Conservation (phyloP, 768 basidiomycete genomes). For the Termitomyces sp. region DNA sequence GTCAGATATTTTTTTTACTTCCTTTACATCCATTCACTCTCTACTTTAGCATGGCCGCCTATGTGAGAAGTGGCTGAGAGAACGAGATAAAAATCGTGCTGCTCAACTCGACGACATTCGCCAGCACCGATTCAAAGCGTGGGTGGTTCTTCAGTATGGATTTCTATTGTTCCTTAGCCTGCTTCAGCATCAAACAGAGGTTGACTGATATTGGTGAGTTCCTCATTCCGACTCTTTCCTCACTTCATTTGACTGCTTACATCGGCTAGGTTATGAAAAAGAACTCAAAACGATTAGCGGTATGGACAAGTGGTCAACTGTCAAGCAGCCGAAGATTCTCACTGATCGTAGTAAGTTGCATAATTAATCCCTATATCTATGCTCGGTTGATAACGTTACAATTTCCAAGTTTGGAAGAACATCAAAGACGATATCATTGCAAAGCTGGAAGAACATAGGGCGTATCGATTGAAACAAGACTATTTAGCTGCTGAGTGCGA, state of each 20-base stretch:
- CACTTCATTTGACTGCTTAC: background rate
- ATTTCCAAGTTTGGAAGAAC: background rate
- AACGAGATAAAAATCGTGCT: background rate
- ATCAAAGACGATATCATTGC: background rate
- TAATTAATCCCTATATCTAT: background rate
- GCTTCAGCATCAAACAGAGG: background rate
- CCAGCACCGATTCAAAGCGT: background rate
- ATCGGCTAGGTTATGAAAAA: background rate
- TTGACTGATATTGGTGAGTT: background rate
- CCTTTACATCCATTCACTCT: background rate
- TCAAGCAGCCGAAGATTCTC: background rate
- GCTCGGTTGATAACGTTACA: background rate
- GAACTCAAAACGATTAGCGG: background rate
- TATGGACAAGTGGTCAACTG: background rate
- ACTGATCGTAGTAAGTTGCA: conserved; percentile 1
- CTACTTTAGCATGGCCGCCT: background rate
- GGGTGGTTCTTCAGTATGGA: background rate
- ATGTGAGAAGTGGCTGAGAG: background rate
- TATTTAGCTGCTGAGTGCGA: background rate
- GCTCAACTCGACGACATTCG: background rate
- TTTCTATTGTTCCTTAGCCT: background rate
- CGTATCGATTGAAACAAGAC: background rate
- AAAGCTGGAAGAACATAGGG: background rate
- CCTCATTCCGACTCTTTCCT: background rate
- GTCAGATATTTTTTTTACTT: background rate